A percentile compares a stretch with the other conserved stretches of the same genome.
Conservation (phyloP, 208 protist species). For the Crithidia brevicula region DNA sequence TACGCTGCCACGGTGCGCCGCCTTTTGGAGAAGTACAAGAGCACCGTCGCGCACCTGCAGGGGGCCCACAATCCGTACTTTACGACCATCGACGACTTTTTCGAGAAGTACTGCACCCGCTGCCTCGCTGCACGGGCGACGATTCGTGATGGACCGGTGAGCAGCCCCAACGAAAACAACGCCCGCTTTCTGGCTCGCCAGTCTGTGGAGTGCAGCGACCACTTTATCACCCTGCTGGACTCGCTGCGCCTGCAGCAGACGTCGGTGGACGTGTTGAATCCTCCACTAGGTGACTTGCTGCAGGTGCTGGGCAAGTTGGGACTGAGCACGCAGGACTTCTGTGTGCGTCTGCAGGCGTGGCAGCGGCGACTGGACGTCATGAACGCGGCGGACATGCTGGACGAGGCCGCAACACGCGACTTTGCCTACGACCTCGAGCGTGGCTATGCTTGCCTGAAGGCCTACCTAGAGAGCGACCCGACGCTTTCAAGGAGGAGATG, state of each 20-base stretch:
- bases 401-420: conserved; percentile 78
- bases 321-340: conserved; percentile 61
- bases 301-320: conserved; percentile 55
- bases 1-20: conserved; percentile 85
- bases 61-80: conserved; percentile 75
- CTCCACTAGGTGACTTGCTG: conserved; percentile 90
- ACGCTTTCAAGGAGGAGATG: conserved; percentile 19
- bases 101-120: conserved; percentile 86
- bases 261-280: conserved; percentile 92
- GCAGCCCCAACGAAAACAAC: conserved; percentile 45
- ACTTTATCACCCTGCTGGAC: conserved; percentile 96
- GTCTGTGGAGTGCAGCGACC: conserved; percentile 89
- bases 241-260: conserved; percentile 89
- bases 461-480: conserved; percentile 65
- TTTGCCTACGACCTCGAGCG: conserved; percentile 93
- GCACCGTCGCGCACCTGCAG: conserved; percentile 75
- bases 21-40: conserved; percentile 96
- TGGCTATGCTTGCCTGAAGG: conserved; percentile 80
- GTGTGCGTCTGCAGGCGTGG: conserved; percentile 65
- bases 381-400: conserved; percentile 91
- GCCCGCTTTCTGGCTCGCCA: conserved; percentile 58
- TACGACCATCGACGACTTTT: conserved; percentile 91
- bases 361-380: conserved; percentile 83
- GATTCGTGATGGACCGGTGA: conserved; percentile 64
- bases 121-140: conserved; percentile 65